phyloP scores from a whole-genome alignment of 352 stramenopile species.

The Globisporangium middletonii region DNA sequence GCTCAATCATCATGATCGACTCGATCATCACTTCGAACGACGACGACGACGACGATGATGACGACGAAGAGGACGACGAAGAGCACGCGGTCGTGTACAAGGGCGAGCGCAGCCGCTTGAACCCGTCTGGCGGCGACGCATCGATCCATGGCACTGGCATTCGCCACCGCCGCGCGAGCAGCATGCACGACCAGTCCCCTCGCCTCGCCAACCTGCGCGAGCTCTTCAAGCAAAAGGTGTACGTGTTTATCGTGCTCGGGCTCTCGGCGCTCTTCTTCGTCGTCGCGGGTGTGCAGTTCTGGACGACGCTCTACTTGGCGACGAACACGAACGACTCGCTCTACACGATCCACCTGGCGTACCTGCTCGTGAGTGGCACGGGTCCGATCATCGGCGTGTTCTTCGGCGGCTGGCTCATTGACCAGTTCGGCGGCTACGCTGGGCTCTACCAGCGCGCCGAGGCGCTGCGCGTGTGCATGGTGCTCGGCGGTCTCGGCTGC shows the following conservation, averaged over 20 bases:
- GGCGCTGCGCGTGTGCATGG: slow-evolving; percentile 67
- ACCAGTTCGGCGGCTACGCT: slow-evolving; percentile 71
- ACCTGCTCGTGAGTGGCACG: slow-evolving; percentile 69
- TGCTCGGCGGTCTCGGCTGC: slow-evolving; percentile 44
- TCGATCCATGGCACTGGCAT: background rate
- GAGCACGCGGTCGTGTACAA: slow-evolving; percentile 12
- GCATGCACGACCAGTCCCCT: slow-evolving; percentile 21
- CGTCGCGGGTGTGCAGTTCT: slow-evolving; percentile 77
- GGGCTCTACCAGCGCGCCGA: slow-evolving; percentile 58
- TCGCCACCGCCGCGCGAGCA: slow-evolving; percentile 10
- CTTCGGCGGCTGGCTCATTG: slow-evolving; percentile 81
- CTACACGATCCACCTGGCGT: slow-evolving; percentile 70
- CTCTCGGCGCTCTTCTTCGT: slow-evolving; percentile 83
- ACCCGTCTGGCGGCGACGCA: background rate
- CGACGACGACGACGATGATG: slow-evolving; percentile 23
- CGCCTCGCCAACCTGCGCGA: slow-evolving; percentile 44
- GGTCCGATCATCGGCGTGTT: slow-evolving; percentile 82
- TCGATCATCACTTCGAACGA: slow-evolving; percentile 35
- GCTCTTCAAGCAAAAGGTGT: slow-evolving; percentile 58
- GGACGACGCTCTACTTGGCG: slow-evolving; percentile 79
- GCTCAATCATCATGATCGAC: slow-evolving; percentile 64
- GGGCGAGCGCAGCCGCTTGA: slow-evolving; percentile 25
- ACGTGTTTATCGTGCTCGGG: slow-evolving; percentile 71
- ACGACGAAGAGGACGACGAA: slow-evolving; percentile 18
- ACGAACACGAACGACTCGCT: slow-evolving; percentile 76